These are phyloP conservation scores for Hypoxylon sp. DNA, from an alignment of 2,329 filamentous ascomycete genomes.

Conservation along the genomic window DNA sequence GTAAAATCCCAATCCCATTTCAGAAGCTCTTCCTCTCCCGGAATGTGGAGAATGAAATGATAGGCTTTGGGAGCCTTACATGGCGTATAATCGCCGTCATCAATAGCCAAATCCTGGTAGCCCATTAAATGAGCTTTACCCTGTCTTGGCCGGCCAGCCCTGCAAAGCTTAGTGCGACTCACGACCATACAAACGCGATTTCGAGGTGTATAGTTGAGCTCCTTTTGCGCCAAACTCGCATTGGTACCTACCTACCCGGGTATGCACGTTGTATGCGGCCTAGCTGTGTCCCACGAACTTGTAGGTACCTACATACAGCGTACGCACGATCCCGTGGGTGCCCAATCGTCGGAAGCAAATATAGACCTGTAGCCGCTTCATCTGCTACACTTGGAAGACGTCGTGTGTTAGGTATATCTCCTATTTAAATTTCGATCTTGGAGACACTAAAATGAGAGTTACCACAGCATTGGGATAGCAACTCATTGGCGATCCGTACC, in stretches of 20 bases:
- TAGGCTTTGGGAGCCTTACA: conserved; percentile 34
- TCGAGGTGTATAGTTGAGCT: conserved; percentile 19
- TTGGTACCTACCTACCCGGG: conserved; percentile 43
- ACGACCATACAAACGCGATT: conserved; percentile 21
- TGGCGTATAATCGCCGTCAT: conserved; percentile 39
- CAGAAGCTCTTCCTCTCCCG: conserved; percentile 40
- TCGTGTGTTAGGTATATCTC: conserved; percentile 18
- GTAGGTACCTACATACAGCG: conserved; percentile 40
- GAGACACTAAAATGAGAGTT: conserved; percentile 34
- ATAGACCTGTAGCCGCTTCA: conserved; percentile 27
- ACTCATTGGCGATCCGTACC: conserved; percentile 38
- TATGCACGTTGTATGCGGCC: conserved; percentile 51
- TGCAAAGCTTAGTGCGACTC: conserved; percentile 42
- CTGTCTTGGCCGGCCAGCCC: conserved; percentile 38
- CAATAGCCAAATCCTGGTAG: conserved; percentile 38
- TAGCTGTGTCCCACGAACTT: conserved; percentile 50
- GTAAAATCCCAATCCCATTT: conserved; percentile 35
- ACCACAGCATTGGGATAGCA: conserved; percentile 40
- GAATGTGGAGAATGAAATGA: conserved; percentile 45
- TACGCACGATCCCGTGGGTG: conserved; percentile 43
- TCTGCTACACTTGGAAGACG: conserved; percentile 25
- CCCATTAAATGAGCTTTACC: conserved; percentile 41
- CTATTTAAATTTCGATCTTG: conserved; percentile 30
- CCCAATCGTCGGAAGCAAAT: conserved; percentile 46
- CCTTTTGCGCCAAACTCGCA: conserved; percentile 27